phyloP scores from a whole-genome alignment of 768 basidiomycete species.

The Boletus pseudopeckii region DNA sequence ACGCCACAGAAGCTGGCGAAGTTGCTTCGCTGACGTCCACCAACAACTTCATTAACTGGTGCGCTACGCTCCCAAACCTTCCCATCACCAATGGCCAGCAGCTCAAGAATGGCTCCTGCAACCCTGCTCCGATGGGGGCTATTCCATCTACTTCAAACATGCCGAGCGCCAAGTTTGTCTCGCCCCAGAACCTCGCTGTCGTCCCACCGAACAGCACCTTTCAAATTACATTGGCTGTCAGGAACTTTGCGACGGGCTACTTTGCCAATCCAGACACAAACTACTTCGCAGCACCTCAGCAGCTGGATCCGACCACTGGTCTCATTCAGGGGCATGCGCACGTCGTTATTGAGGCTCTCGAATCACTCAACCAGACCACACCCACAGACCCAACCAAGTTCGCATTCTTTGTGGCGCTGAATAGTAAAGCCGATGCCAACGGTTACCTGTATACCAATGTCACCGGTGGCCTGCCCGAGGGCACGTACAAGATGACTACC shows the following conservation, averaged over 20 bases:
- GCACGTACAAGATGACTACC: slow-evolving; percentile 45
- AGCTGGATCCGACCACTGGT: slow-evolving; percentile 43
- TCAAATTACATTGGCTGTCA: slow-evolving; percentile 48
- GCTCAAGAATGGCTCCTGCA: slow-evolving; percentile 51
- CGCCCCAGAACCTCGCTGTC: slow-evolving; percentile 43
- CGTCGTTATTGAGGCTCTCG: slow-evolving; percentile 54
- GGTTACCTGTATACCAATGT: slow-evolving; percentile 49
- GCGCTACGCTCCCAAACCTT: slow-evolving; percentile 42
- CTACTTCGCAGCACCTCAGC: slow-evolving; percentile 56
- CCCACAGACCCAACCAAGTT: slow-evolving; percentile 50
- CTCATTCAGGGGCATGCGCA: slow-evolving; percentile 61
- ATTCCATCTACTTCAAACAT: slow-evolving; percentile 48
- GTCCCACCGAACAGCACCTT: slow-evolving; percentile 48
- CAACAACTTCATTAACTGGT: slow-evolving; percentile 77
- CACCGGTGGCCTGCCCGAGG: slow-evolving; percentile 50
- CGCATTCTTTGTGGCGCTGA: slow-evolving; percentile 58
- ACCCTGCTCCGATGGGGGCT: slow-evolving; percentile 58
- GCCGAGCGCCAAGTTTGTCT: slow-evolving; percentile 53
- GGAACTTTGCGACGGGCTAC: slow-evolving; percentile 46
- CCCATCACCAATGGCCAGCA: slow-evolving; percentile 64
- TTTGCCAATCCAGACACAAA: slow-evolving; percentile 55
- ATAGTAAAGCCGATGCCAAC: slow-evolving; percentile 37
- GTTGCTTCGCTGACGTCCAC: slow-evolving; percentile 56
- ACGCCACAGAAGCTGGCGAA: slow-evolving; percentile 39
- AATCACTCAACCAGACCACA: slow-evolving; percentile 44